Percentiles rank a stretch among this genome's conserved stretches.
phyloP scores from a whole-genome alignment of 2,329 filamentous ascomycete species.

The Zymoseptoria pseudotritici region DNA sequence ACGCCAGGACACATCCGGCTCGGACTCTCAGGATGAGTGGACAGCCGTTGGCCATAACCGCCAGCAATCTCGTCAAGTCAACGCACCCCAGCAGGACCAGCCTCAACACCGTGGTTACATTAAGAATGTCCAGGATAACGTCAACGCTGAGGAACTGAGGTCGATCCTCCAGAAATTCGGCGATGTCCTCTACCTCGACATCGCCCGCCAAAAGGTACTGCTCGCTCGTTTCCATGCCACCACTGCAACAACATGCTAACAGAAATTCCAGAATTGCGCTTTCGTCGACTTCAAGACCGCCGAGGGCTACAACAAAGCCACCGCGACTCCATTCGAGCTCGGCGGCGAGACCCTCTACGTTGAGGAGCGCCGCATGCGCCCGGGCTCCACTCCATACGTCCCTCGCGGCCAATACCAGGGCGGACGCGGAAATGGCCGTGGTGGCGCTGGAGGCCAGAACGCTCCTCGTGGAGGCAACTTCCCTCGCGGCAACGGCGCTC shows the following conservation, averaged over 20 bases:
- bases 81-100: slow-evolving; percentile 55
- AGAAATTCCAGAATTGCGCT: slow-evolving; percentile 68
- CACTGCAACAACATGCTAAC: slow-evolving; percentile 3
- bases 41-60: slow-evolving; percentile 84
- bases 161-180: slow-evolving; percentile 62
- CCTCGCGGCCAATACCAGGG: slow-evolving; percentile 34
- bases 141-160: slow-evolving; percentile 66
- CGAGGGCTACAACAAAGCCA: slow-evolving; percentile 75
- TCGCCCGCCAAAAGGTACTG: slow-evolving; percentile 65
- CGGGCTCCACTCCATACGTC: slow-evolving; percentile 30
- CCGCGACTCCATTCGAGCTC: slow-evolving; percentile 72
- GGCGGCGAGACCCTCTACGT: slow-evolving; percentile 76
- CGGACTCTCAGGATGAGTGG: slow-evolving; percentile 64
- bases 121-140: slow-evolving; percentile 88
- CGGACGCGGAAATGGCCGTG: slow-evolving; percentile 44
- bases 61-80: slow-evolving; percentile 59
- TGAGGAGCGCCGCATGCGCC: slow-evolving; percentile 71
- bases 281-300: slow-evolving; percentile 86
- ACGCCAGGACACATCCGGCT: slow-evolving; percentile 33
- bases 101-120: slow-evolving; percentile 81
- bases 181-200: slow-evolving; percentile 56
- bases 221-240: neutral
- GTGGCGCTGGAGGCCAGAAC: slow-evolving; percentile 33
- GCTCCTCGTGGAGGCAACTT: slow-evolving; percentile 13
- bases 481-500: slow-evolving; percentile 2